Percentiles rank a stretch among this genome's conserved stretches.
phyloP scores from a whole-genome alignment of 805 yeast genomes.

The Barnettozyma salicaria region DNA sequence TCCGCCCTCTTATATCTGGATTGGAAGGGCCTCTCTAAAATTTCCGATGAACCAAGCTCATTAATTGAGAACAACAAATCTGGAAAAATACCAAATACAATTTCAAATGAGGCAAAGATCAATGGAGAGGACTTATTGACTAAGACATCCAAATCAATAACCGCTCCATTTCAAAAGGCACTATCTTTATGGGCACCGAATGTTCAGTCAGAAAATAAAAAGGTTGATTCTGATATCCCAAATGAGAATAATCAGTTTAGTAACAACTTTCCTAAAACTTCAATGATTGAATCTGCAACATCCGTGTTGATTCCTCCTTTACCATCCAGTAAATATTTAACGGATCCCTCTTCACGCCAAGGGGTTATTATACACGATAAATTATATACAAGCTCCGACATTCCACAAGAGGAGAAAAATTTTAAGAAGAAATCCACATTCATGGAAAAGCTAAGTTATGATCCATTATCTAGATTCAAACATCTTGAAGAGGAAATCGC shows the following conservation, averaged over 20 bases:
- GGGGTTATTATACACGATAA: conserved; percentile 64
- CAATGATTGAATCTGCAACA: conserved; percentile 65
- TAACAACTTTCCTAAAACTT: conserved; percentile 50
- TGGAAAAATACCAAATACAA: conserved; percentile 14
- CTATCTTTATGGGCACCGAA: conserved; percentile 38
- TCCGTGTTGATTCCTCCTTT: conserved; percentile 63
- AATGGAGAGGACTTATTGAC: conserved; percentile 11
- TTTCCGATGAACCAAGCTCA: conserved; percentile 7
- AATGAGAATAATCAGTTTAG: too few species aligned
- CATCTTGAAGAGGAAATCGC: conserved; percentile 63
- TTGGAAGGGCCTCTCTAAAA: conserved; percentile 28
- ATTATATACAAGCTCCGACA: conserved; percentile 46
- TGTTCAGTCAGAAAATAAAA: conserved; percentile 17
- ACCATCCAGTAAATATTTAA: conserved; percentile 55
- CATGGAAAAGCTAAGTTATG: conserved; percentile 22
- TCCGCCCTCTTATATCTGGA: conserved; percentile 64
- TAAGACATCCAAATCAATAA: conserved; percentile 24
- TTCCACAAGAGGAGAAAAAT: conserved; percentile 31
- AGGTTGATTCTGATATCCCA: conserved; percentile 8
- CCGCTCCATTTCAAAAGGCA: conserved; percentile 41
- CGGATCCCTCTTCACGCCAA: conserved; percentile 56
- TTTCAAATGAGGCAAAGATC: not conserved
- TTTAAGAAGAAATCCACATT: conserved; percentile 22
- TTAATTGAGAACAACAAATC: conserved; percentile 4
- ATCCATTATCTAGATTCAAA: conserved; percentile 37